These are phyloP conservation scores for Smallanthus sonchifolius DNA, from an alignment of 129 eudicot genomes.

Conservation along the genomic window DNA sequence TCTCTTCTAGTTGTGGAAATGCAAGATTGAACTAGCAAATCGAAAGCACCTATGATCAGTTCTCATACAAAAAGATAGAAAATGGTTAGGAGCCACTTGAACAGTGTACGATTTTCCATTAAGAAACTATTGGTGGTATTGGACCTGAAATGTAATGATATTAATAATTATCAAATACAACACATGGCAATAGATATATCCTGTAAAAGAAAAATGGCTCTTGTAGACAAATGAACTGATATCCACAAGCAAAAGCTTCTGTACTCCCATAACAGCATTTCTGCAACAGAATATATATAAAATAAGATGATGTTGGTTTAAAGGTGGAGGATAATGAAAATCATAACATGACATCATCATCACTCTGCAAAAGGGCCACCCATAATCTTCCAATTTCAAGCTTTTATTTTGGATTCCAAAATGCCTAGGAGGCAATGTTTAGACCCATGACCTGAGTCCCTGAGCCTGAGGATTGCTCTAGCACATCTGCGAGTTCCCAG, in stretches of 20 bases:
- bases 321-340: slow-evolving; percentile 52
- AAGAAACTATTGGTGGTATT: slow-evolving; percentile 19
- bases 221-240: slow-evolving; percentile 47
- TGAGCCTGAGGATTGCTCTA: slow-evolving; percentile 61
- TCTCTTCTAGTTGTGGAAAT: not conserved
- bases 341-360: slow-evolving; percentile 47
- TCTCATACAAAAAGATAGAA: not conserved
- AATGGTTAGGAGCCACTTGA: slow-evolving; percentile 8
- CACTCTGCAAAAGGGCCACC: slow-evolving; percentile 48
- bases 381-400: slow-evolving; percentile 40
- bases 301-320: slow-evolving; percentile 43
- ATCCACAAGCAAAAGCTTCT: slow-evolving; percentile 63
- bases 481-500: slow-evolving; percentile 78
- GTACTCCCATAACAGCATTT: slow-evolving; percentile 68
- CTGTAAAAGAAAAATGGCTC: slow-evolving; percentile 35
- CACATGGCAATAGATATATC: slow-evolving; percentile 24
- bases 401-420: slow-evolving; percentile 35
- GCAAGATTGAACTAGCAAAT: not conserved
- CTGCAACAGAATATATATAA: slow-evolving; percentile 67
- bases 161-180: slow-evolving; percentile 16
- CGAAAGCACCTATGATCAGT: not conserved
- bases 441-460: slow-evolving; percentile 52
- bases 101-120: slow-evolving; percentile 16
- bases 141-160: slow-evolving; percentile 28
- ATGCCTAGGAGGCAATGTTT: slow-evolving; percentile 39